A percentile compares a stretch with the other conserved stretches of the same genome.
Conservation (phyloP, 2,329 filamentous ascomycete genomes). For the Colletotrichum lentis region DNA sequence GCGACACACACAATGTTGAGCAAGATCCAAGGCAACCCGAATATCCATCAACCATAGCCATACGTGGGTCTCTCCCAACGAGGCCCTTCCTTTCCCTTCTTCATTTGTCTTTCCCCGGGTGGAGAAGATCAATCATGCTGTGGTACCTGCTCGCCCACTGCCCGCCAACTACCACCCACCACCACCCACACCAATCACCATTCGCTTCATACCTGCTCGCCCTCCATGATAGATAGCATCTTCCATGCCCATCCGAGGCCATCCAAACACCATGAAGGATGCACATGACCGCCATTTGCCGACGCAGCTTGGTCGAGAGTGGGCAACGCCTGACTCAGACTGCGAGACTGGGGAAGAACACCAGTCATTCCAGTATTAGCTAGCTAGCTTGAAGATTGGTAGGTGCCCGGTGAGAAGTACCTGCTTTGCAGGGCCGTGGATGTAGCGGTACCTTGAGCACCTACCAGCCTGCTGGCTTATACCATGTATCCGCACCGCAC, state of each 20-base stretch:
- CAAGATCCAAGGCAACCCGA: background rate
- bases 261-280: slow-evolving; percentile 6
- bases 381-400: background rate
- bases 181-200: background rate
- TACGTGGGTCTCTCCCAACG: background rate
- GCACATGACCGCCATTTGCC: slow-evolving; percentile 26
- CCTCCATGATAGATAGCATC: slow-evolving; percentile 10
- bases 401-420: background rate
- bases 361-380: background rate
- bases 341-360: slow-evolving; percentile 29
- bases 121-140: background rate
- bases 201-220: too few relatives aligned
- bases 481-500: background rate
- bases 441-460: background rate
- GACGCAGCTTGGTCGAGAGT: slow-evolving; percentile 9
- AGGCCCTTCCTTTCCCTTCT: background rate
- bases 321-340: slow-evolving; percentile 31
- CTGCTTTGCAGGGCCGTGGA: background rate
- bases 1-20: background rate
- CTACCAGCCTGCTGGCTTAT: background rate
- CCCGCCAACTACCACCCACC: background rate
- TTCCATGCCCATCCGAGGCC: slow-evolving; percentile 27
- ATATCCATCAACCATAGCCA: too few relatives aligned
- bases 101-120: background rate
- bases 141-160: background rate